Evolutionary conservation across 768 basidiomycete genomes (phyloP), one percentile per base, ranked within the genome.

Genomic region (Mycena capillaripes): DNA sequence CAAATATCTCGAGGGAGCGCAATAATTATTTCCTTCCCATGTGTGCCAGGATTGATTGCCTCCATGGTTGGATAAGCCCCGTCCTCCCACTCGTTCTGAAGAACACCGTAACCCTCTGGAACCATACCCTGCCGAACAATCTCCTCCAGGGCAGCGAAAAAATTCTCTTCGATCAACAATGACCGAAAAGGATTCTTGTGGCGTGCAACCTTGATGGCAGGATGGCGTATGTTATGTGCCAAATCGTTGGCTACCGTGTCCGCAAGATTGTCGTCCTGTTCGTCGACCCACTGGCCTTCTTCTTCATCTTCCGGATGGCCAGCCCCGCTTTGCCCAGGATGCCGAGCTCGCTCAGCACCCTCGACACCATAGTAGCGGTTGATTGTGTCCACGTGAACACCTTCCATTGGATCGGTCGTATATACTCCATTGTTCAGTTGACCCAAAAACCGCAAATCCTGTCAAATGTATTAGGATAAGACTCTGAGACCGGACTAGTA

Each of bases 1-100:
- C 64, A 66, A 16, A 66, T 46, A 1, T 56, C 64, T 2, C 42
- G 64, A 16, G 64, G 64, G 38, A 66, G 64, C 1, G 19, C 64
- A 14, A 66, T 38, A 12, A 52, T 16, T 6, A 52, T 52, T 52
- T 52, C 50, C 14, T 29, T 27, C 6, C 50, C 50, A 4, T 16
- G 25, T 5, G 50, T 52, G 2, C 50, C 50, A 10, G 50, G 50
- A 52, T 52, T 52, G 50, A 52, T 52, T 4, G 27, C 50, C 50
- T 52, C 50, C 50, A 29, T 52, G 9, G 27, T 27, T 3, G 50
- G 50, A 29, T 52, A 52, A 11, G 27, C 50, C 12, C 11, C 27
- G 11, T 52, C 50, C 50, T 29, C 50, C 50, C 50, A 52, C 14
- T 52, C 50, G 4, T 52, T 16, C 16, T 29, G 4, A 11, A 52